Evolutionary conservation across 2,329 filamentous ascomycete species (phyloP).

Genomic region (Blumeriella jaapii): DNA sequence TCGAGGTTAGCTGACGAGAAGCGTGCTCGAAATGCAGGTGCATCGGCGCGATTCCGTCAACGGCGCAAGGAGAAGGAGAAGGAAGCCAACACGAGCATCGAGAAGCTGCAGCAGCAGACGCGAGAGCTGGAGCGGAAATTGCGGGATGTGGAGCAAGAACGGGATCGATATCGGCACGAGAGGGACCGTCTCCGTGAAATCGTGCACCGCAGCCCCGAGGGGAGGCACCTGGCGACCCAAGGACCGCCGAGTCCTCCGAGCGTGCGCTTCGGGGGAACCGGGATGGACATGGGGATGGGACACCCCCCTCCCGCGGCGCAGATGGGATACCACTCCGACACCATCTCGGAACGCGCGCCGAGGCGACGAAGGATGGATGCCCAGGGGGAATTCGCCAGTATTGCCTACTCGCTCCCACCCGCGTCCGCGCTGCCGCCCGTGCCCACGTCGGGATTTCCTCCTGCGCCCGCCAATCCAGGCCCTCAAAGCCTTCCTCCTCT

Average conservation of each 20-base stretch:
- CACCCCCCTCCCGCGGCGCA: slow-evolving; percentile 12
- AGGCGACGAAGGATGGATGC: slow-evolving; percentile 25
- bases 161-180: slow-evolving; percentile 63
- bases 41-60: slow-evolving; percentile 70
- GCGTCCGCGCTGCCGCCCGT: slow-evolving; percentile 23
- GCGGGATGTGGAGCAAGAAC: slow-evolving; percentile 46
- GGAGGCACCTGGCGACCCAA: slow-evolving; percentile 39
- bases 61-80: slow-evolving; percentile 74
- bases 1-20: slow-evolving; percentile 80
- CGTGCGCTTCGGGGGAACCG: slow-evolving; percentile 14
- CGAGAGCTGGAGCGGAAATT: slow-evolving; percentile 48
- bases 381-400: slow-evolving; percentile 22
- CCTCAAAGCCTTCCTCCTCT: slow-evolving; percentile 23
- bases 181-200: slow-evolving; percentile 61
- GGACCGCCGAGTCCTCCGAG: slow-evolving; percentile 39
- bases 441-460: slow-evolving; percentile 14
- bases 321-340: slow-evolving; percentile 12
- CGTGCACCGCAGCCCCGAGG: slow-evolving; percentile 46
- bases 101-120: slow-evolving; percentile 59
- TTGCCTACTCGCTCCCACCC: slow-evolving; percentile 22
- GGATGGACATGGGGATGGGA: slow-evolving; percentile 7
- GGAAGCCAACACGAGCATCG: slow-evolving; percentile 57
- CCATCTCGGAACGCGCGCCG: slow-evolving; percentile 19
- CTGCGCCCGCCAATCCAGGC: slow-evolving; percentile 11
- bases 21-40: slow-evolving; percentile 71